phyloP scores from a whole-genome alignment of 805 yeast species.

The Priceomyces castillae region DNA sequence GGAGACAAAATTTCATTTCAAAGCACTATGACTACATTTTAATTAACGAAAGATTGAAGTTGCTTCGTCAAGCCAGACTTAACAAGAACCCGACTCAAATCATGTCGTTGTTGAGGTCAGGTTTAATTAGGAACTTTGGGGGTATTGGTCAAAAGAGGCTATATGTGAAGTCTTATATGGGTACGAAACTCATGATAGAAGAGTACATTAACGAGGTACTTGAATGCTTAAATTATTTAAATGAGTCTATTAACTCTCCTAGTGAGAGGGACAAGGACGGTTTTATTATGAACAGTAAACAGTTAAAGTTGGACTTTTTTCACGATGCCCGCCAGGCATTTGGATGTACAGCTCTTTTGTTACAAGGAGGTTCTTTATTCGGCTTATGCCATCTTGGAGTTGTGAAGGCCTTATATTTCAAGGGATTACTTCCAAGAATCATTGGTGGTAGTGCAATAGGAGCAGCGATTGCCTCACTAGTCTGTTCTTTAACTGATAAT shows the following conservation, averaged over 20 bases:
- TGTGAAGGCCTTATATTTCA: conserved; percentile 73
- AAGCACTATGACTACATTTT: conserved; percentile 80
- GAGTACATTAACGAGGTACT: conserved; percentile 79
- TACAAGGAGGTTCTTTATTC: conserved; percentile 94
- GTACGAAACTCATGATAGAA: conserved; percentile 87
- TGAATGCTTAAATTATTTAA: conserved; percentile 59
- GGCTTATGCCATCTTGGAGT: conserved; percentile 95
- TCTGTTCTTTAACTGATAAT: conserved; percentile 67
- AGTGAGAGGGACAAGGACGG: conserved; percentile 26
- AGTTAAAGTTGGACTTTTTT: conserved; percentile 68
- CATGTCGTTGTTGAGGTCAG: conserved; percentile 71
- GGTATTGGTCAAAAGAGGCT: conserved; percentile 78
- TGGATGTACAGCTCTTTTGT: conserved; percentile 85
- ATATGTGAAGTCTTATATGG: conserved; percentile 78
- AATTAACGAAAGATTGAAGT: conserved; percentile 69
- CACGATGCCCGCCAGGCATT: conserved; percentile 83
- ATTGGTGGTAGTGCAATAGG: conserved; percentile 94
- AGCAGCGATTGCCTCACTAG: conserved; percentile 84
- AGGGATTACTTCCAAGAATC: conserved; percentile 76
- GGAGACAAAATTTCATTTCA: conserved; percentile 85
- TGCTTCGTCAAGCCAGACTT: conserved; percentile 59
- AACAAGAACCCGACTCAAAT: conserved; percentile 55
- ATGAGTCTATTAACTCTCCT: conserved; percentile 37
- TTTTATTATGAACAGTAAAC: conserved; percentile 47
- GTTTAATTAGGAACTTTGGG: conserved; percentile 85